These are phyloP conservation scores for Lentinus tigrinus DNA, from an alignment of 768 basidiomycete genomes.

Conservation along the genomic window DNA sequence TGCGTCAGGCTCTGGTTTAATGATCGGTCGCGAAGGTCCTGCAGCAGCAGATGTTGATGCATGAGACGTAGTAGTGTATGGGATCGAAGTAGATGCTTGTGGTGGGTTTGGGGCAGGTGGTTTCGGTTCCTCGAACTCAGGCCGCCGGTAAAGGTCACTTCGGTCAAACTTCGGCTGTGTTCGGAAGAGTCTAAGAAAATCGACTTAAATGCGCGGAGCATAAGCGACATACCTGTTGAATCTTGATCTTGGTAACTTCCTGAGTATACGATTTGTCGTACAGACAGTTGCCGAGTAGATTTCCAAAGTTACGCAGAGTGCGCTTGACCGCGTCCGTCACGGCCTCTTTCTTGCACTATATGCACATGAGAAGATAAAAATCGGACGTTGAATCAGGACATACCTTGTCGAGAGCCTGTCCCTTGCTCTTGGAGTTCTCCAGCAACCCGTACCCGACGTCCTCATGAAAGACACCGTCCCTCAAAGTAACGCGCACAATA, in stretches of 20 bases:
- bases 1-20: slow-evolving; percentile 8
- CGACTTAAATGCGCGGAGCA: not conserved
- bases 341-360: slow-evolving; percentile 96
- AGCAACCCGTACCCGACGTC: slow-evolving; percentile 89
- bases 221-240: slow-evolving; percentile 64
- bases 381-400: slow-evolving; percentile 18
- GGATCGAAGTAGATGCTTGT: not conserved
- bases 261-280: slow-evolving; percentile 91
- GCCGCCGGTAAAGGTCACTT: slow-evolving; percentile 64
- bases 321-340: slow-evolving; percentile 95
- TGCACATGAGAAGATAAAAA: not conserved
- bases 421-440: slow-evolving; percentile 87
- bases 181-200: not conserved
- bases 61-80: slow-evolving; percentile 3
- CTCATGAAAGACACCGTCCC: slow-evolving; percentile 88
- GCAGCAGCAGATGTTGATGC: slow-evolving; percentile 7
- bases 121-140: slow-evolving; percentile 60
- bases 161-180: slow-evolving; percentile 66
- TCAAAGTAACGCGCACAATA: slow-evolving; percentile 81
- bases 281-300: slow-evolving; percentile 93
- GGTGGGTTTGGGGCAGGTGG: slow-evolving; percentile 20
- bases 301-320: slow-evolving; percentile 88
- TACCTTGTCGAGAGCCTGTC: slow-evolving; percentile 88
- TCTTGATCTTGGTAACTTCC: slow-evolving; percentile 85
- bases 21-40: not conserved